Base-by-base conservation (phyloP, 179 eudicot genomes). In the Gypsophila paniculata region DNA sequence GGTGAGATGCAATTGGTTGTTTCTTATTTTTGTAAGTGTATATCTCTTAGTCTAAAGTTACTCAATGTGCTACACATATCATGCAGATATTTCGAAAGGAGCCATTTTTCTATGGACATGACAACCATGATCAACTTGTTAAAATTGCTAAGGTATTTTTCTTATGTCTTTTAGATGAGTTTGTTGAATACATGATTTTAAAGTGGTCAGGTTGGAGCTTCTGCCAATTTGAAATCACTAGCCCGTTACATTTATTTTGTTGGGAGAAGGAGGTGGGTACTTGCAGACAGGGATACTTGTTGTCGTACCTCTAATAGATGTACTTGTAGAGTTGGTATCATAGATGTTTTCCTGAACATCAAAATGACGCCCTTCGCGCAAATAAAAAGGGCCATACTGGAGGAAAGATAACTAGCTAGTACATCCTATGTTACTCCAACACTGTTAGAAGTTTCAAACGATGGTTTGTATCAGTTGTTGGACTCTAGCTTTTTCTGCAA, bases 71-170 rank as follows among this genome's bases (percentile, higher is more conserved):
- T 48, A 10, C 25, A 4, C n/a, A 25, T 58, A 8, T 58, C 48
- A 1, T 82, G 71, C 79, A 86, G 90, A 86, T 86, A 46, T 86
- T 86, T 61, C 88, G 90, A 38, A 86, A 86, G 65, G 90, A 86
- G 72, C 88, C 90, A 49, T 86, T 86, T 78, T 86, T 86, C 66
- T 86, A 86, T 71, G 90, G 90, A 48, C 90, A 86, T 73, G 88
- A 86, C 80, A 86, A 86, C 74, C 83, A 85, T 48, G 90, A 86
- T 62, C 90, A 86, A 75, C 90, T 86, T 77, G 90, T 86, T 66
- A 86, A 85, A 72, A 86, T 86, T 77, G 90, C 90, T n/a, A 86
- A 86, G 88, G 90, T 86, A 81, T 64, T 73, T 72, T 61, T 36
- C 49, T 10, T 42, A 42, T 65, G 53, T 29, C 68, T 23, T 14